Conservation (phyloP, 164 flowering plant genomes). For the Vitis rupestris region DNA sequence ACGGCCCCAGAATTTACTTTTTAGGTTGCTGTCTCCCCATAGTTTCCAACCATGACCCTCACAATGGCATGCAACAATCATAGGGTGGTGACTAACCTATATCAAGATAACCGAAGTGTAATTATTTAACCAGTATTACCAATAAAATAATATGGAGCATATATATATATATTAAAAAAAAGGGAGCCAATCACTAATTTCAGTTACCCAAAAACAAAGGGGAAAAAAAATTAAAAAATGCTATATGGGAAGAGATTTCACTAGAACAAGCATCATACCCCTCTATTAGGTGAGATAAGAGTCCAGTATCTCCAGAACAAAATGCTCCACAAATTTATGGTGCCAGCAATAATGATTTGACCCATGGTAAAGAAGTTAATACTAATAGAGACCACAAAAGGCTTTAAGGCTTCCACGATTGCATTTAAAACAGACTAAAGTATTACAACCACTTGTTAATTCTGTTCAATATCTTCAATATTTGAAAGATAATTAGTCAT, state of each 20-base stretch:
- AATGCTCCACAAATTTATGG: not conserved
- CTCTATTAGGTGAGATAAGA: too few species aligned
- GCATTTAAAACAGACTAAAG: not conserved
- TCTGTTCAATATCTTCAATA: too few species aligned
- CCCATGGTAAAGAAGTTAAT: not conserved
- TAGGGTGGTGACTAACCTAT: conserved; percentile 46
- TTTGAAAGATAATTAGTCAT: too few species aligned
- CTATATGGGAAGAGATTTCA: not conserved
- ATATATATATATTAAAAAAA: not conserved
- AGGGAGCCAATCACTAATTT: not conserved
- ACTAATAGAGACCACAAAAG: too few species aligned
- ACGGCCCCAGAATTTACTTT: conserved; percentile 68
- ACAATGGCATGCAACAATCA: conserved; percentile 54
- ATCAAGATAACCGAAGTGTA: not conserved
- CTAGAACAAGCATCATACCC: not conserved
- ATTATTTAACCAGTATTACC: not conserved
- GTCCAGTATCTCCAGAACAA: not conserved
- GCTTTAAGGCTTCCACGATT: not conserved
- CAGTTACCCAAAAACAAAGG: not conserved
- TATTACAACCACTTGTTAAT: too few species aligned
- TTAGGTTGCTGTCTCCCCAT: conserved; percentile 56
- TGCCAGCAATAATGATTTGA: not conserved
- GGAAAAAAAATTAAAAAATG: not conserved
- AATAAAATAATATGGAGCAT: not conserved
- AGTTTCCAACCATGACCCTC: conserved; percentile 65